Conservation (phyloP, 495 filamentous ascomycete species). For the Daldinia loculata region DNA sequence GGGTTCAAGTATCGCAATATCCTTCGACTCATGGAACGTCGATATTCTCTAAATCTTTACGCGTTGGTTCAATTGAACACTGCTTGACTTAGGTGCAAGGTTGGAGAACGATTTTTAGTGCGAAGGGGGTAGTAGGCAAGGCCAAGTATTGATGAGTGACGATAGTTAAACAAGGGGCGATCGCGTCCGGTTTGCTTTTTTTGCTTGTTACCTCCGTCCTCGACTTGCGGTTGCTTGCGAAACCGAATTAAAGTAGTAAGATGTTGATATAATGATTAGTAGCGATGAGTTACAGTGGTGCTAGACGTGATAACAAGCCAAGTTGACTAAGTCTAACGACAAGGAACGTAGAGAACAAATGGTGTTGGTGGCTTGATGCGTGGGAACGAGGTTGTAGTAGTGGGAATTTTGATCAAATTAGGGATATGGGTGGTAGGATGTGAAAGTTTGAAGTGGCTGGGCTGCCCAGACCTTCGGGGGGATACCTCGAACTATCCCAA, state of each 20-base stretch:
- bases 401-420: constrained; percentile 21
- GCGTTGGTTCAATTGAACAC: neutral
- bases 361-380: constrained; percentile 10
- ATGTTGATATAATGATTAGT: constrained; percentile 8
- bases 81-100: neutral
- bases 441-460: constrained; percentile 35
- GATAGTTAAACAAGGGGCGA: neutral
- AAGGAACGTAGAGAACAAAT: constrained; percentile 14
- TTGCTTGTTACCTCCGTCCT: neutral
- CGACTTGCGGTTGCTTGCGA: neutral
- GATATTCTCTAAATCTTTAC: neutral
- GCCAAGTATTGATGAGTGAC: constrained; percentile 3
- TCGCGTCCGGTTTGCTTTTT: neutral
- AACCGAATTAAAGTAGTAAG: constrained; percentile 16
- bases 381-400: constrained; percentile 18
- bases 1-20: neutral
- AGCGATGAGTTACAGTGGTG: constrained; percentile 6
- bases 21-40: neutral
- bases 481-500: constrained; percentile 24
- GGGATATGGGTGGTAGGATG: constrained; percentile 20
- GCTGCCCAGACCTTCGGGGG: neutral
- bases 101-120: neutral
- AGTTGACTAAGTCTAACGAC: constrained; percentile 8
- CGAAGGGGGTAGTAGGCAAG: neutral
- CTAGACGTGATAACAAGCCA: constrained; percentile 11